Conservation (phyloP, 495 filamentous ascomycete genomes). For the Lasiosphaeris hirsuta region DNA sequence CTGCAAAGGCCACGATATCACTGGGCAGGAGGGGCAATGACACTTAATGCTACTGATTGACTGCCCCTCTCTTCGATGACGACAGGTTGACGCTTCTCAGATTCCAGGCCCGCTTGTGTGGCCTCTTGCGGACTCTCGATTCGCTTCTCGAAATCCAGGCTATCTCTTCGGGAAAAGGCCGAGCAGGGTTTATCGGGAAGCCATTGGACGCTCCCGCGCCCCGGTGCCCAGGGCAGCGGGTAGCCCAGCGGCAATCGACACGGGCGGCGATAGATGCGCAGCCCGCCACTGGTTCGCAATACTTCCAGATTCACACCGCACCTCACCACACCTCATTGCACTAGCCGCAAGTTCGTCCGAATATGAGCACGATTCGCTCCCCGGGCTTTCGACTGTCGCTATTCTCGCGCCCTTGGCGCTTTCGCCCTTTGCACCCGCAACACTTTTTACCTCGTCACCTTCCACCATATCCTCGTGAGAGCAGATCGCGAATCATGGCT, state of each 20-base stretch:
- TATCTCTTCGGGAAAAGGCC: neutral
- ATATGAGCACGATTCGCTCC: neutral
- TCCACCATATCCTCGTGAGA: slow-evolving; percentile 20
- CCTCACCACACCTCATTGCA: neutral
- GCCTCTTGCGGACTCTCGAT: neutral
- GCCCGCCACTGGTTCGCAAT: slow-evolving; percentile 10
- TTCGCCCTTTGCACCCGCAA: neutral
- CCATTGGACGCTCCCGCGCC: slow-evolving; percentile 6
- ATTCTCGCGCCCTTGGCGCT: neutral
- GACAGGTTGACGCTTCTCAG: neutral
- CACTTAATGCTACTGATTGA: neutral
- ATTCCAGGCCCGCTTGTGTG: neutral
- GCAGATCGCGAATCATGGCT: slow-evolving; percentile 10
- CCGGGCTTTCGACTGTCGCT: neutral
- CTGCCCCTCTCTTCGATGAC: neutral
- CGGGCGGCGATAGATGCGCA: slow-evolving; percentile 7
- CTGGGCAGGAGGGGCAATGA: neutral
- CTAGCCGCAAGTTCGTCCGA: slow-evolving; percentile 6
- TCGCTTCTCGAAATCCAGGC: slow-evolving; percentile 4
- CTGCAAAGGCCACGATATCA: too few relatives aligned
- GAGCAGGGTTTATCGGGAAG: neutral
- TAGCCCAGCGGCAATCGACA: slow-evolving; percentile 17
- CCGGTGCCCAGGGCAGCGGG: slow-evolving; percentile 14
- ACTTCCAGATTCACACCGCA: slow-evolving; percentile 7
- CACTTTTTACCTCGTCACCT: neutral